A percentile compares a stretch with the other conserved stretches of the same genome.
Conservation (phyloP, 257 asterid genomes). For the Nicotiana tomentosiformis region DNA sequence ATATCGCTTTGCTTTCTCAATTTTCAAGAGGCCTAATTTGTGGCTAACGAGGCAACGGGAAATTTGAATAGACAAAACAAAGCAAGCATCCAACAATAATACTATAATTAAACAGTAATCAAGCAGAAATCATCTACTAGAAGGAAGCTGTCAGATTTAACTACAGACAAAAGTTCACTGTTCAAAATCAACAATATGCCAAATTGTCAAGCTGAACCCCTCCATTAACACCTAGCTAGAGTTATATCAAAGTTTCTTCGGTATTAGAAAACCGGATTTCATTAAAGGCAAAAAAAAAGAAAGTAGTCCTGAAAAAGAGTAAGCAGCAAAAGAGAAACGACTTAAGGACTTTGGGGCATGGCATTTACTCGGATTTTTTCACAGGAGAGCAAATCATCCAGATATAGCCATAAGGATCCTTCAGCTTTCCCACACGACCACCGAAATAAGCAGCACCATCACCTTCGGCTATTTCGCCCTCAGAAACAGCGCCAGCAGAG, state of each 20-base stretch:
- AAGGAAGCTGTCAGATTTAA: not conserved
- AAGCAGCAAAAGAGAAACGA: not conserved
- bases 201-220: not conserved
- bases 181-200: not conserved
- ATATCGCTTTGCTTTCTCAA: not conserved
- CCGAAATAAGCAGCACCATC: slow-evolving; percentile 46
- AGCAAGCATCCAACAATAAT: not conserved
- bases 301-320: not conserved
- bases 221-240: not conserved
- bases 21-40: not conserved
- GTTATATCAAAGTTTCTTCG: not conserved
- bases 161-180: not conserved
- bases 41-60: not conserved
- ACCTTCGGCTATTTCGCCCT: slow-evolving; percentile 35
- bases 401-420: slow-evolving; percentile 68
- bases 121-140: not conserved
- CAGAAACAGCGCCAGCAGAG: slow-evolving; percentile 52
- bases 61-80: not conserved
- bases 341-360: too few relatives aligned
- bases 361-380: not conserved
- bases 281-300: not conserved
- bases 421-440: slow-evolving; percentile 55
- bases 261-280: not conserved
- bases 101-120: not conserved
- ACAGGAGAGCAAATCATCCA: not conserved